phyloP scores from a whole-genome alignment of 371 early-diverging fungal species.

The Choanephora cucurbitarum region DNA sequence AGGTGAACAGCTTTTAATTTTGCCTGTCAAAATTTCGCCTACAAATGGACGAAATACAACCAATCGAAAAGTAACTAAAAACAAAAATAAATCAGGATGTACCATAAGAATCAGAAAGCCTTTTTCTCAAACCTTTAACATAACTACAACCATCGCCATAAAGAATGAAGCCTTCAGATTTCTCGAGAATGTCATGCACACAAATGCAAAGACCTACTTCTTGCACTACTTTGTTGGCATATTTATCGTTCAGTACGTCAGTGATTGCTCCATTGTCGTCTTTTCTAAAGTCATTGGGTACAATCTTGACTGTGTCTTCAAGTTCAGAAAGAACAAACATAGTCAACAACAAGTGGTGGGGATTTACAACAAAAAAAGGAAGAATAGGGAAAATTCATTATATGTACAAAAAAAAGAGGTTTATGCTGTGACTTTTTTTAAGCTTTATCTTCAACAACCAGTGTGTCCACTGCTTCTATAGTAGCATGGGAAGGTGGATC shows the following conservation, averaged over 20 bases:
- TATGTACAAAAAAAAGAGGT: too few species aligned
- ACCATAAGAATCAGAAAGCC: not conserved
- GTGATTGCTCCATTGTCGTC: conserved; percentile 73
- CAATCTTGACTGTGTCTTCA: conserved; percentile 83
- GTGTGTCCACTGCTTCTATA: conserved; percentile 69
- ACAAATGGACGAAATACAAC: conserved; percentile 91
- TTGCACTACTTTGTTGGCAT: conserved; percentile 91
- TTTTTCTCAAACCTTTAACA: conserved; percentile 56
- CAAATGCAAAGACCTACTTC: conserved; percentile 90
- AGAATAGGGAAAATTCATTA: too few species aligned
- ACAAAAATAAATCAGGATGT: not conserved
- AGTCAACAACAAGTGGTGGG: too few species aligned
- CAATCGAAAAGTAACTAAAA: conserved; percentile 75
- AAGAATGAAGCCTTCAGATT: conserved; percentile 82
- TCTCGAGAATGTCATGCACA: conserved; percentile 76
- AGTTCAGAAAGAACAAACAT: conserved; percentile 88
- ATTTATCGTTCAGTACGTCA: conserved; percentile 90
- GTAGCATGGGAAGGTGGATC: conserved; percentile 76
- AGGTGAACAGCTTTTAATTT: conserved; percentile 71
- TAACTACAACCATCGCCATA: conserved; percentile 82
- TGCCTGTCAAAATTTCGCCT: conserved; percentile 85
- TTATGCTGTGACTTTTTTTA: too few species aligned
- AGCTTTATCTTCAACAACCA: not conserved
- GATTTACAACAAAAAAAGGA: too few species aligned
- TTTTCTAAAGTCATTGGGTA: conserved; percentile 78